Evolutionary conservation across 495 filamentous ascomycete genomes (phyloP), one percentile per base, ranked within the genome.

Genomic region (Hapsidospora chrysogenum): DNA sequence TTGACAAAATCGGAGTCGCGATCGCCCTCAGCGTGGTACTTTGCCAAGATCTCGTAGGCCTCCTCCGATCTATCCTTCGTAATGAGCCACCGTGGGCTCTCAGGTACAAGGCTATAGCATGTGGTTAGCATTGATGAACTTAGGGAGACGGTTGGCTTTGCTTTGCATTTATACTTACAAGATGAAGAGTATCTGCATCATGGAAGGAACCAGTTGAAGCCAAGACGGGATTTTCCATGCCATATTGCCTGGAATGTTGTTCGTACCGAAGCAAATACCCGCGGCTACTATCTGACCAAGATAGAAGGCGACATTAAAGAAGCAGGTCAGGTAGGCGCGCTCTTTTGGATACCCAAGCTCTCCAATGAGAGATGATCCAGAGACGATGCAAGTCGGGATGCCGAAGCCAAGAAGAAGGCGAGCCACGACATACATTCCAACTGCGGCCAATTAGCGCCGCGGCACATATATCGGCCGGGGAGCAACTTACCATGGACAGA

Each of bases 321-420:
- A 66, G 18, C 71, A 75, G 3, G 72, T 80, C 40, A 82, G 47
- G 27, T 76, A 61, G 9, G 70, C 58, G 40, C 74, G 67, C 44
- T 80, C 72, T 45, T 72, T 76, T 14, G 76, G 78, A 48, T 78
- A 69, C 0, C 61, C 65, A 16, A 80, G 59, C 41, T 81, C 78
- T 42, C 68, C 75, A 23, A 81, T 70, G 35, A 79, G 49, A 15
- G 67, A 64, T 2, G 74, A 72, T 14, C 70, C 74, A 3, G 72
- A 72, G 20, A 75, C 62, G 41, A 78, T 78, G 40, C 69, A 74
- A 43, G 71, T 74, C 7, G 67, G 67, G 40, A 76, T 70, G 28
- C 74, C 72, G 32, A 77, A 71, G 17, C 75, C 75, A 32, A 80
- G 64, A 31, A 80, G 52, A 28, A 78, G 61, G 27, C 76, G 70